Evolutionary conservation across 192 early-diverging fungal genomes (phyloP).

Genomic region (Mortierella alpina): DNA sequence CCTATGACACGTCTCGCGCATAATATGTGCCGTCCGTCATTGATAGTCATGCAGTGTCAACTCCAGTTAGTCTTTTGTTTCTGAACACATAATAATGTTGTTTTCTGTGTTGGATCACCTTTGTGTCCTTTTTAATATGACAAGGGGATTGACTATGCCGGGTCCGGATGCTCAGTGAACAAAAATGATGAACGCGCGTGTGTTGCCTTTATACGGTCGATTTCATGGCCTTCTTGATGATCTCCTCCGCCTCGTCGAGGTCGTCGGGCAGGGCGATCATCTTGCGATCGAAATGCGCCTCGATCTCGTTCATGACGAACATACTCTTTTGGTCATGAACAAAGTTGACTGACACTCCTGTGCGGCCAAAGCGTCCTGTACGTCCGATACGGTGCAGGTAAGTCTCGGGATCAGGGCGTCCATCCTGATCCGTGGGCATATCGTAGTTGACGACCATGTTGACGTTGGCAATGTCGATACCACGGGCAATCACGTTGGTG

Average conservation of each 20-base stretch:
- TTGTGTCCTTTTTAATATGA: too few relatives aligned
- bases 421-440: conserved; percentile 78
- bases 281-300: conserved; percentile 80
- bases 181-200: neutral
- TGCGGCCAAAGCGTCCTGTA: conserved; percentile 96
- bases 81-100: too few relatives aligned
- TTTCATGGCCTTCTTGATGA: conserved; percentile 83
- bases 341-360: conserved; percentile 95
- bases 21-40: neutral
- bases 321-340: conserved; percentile 81
- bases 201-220: neutral
- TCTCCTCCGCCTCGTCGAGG: conserved; percentile 84
- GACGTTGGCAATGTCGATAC: conserved; percentile 97
- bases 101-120: too few relatives aligned
- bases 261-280: conserved; percentile 87
- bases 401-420: conserved; percentile 87
- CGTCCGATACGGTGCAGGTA: conserved; percentile 98
- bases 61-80: neutral
- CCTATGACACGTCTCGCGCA: neutral
- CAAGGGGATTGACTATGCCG: too few relatives aligned
- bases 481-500: conserved; percentile 96
- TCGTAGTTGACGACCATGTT: conserved; percentile 98
- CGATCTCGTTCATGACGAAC: conserved; percentile 86
- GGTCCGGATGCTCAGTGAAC: neutral
- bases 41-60: neutral